Evolutionary conservation across 2,329 filamentous ascomycete species (phyloP).

Genomic region (Daldinia eschscholtzii): DNA sequence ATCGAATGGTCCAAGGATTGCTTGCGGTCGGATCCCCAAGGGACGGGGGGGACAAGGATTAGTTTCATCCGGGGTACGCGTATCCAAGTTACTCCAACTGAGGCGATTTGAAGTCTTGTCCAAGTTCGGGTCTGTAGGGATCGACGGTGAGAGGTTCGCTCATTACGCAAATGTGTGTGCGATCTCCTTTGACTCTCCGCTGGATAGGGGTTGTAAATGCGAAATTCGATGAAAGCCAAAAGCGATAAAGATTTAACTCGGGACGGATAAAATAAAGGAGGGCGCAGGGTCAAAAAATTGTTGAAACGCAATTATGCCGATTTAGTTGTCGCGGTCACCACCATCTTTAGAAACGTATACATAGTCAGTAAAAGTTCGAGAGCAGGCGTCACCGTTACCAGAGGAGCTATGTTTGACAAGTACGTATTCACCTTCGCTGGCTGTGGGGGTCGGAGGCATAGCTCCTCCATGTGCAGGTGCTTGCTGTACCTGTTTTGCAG

Average conservation of each 20-base stretch:
- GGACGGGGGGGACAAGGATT: background rate
- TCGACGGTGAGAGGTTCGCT: conserved; percentile 18
- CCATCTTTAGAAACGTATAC: conserved; percentile 59
- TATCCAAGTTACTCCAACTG: conserved; percentile 35
- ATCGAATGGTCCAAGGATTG: conserved; percentile 17
- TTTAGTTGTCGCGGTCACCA: conserved; percentile 56
- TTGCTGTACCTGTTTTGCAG: conserved; percentile 63
- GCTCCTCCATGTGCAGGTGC: conserved; percentile 66
- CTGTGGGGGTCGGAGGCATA: conserved; percentile 71
- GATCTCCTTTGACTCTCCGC: conserved; percentile 11
- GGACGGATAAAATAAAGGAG: conserved; percentile 16
- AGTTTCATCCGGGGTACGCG: conserved; percentile 13
- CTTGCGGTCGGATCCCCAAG: conserved; percentile 18
- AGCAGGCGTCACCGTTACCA: conserved; percentile 51
- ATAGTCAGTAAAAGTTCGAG: conserved; percentile 59
- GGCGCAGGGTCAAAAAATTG: conserved; percentile 17
- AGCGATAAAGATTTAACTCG: conserved; percentile 24
- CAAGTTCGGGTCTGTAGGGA: conserved; percentile 25
- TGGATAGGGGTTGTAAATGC: conserved; percentile 4
- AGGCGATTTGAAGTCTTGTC: conserved; percentile 20
- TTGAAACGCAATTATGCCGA: conserved; percentile 24
- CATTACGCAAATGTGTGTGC: conserved; percentile 11
- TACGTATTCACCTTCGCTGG: conserved; percentile 73
- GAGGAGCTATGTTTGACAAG: conserved; percentile 52
- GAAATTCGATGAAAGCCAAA: conserved; percentile 28